phyloP scores from a whole-genome alignment of 1,284 basidiomycete genomes.

The Puccinia brachypodii region DNA sequence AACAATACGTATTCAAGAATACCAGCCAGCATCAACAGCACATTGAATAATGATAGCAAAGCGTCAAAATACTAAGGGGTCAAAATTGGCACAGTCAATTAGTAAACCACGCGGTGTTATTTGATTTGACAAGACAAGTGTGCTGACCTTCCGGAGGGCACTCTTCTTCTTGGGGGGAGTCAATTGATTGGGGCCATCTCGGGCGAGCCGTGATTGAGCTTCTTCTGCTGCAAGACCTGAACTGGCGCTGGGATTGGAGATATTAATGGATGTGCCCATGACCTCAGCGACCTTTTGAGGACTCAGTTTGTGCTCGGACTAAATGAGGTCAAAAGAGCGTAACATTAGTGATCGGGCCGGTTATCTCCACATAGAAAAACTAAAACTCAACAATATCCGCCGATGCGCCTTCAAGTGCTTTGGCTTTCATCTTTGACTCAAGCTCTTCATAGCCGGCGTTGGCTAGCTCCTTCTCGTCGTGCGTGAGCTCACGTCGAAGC shows the following conservation, averaged over 20 bases:
- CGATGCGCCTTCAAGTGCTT: slow-evolving; percentile 9
- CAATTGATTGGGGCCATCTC: slow-evolving; percentile 65
- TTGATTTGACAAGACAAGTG: slow-evolving; percentile 25
- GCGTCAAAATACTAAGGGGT: slow-evolving; percentile 63
- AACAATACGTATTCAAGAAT: slow-evolving; percentile 67
- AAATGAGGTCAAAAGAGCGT: not conserved
- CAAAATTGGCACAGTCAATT: not conserved
- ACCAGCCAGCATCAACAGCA: slow-evolving; percentile 60
- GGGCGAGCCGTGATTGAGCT: slow-evolving; percentile 63
- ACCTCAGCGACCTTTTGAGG: slow-evolving; percentile 60
- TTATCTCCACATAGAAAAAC: not conserved
- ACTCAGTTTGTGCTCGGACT: slow-evolving; percentile 62
- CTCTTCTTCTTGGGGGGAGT: slow-evolving; percentile 70
- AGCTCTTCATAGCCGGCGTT: slow-evolving; percentile 68
- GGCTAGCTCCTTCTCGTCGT: slow-evolving; percentile 68
- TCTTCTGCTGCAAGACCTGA: slow-evolving; percentile 63
- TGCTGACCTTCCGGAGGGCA: slow-evolving; percentile 64
- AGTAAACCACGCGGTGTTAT: not conserved
- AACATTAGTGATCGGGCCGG: not conserved
- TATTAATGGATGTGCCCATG: slow-evolving; percentile 63
- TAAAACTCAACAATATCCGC: slow-evolving; percentile 28
- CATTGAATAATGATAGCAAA: slow-evolving; percentile 68
- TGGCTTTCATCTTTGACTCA: slow-evolving; percentile 59
- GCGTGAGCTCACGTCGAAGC: slow-evolving; percentile 66
- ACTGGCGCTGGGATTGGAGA: slow-evolving; percentile 63